Percentiles rank a stretch among this genome's conserved stretches.
Conservation (phyloP, 768 basidiomycete genomes). For the Mycena latifolia region DNA sequence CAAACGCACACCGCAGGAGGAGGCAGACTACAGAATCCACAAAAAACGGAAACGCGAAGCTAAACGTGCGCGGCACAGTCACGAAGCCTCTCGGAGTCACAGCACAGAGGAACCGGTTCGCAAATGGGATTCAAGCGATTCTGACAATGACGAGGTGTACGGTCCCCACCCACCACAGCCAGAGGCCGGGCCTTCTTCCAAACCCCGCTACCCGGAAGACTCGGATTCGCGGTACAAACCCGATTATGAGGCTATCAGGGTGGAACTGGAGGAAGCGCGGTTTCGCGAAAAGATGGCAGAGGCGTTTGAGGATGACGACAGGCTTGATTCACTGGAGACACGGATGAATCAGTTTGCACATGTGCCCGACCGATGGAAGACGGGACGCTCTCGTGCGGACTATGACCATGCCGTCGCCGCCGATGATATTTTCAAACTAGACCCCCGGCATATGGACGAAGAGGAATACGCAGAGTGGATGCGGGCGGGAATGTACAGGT, state of each 20-base stretch:
- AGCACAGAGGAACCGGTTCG: conserved; percentile 42
- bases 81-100: conserved; percentile 11
- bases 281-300: conserved; percentile 83
- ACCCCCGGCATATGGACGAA: conserved; percentile 75
- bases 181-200: conserved; percentile 26
- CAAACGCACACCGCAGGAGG: conserved; percentile 75
- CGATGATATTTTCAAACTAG: conserved; percentile 57
- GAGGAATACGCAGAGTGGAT: conserved; percentile 93
- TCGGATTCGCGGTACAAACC: conserved; percentile 45
- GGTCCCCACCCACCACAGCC: conserved; percentile 38
- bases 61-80: conserved; percentile 40
- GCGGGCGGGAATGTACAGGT: conserved; percentile 88
- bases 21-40: conserved; percentile 56
- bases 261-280: conserved; percentile 70
- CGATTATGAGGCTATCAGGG: conserved; percentile 62
- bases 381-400: conserved; percentile 39
- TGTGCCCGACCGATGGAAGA: conserved; percentile 79
- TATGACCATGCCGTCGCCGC: conserved; percentile 41
- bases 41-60: conserved; percentile 48
- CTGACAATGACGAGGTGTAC: conserved; percentile 46
- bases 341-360: conserved; percentile 77
- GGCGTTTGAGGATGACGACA: conserved; percentile 80
- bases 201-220: conserved; percentile 36
- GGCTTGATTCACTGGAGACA: conserved; percentile 72
- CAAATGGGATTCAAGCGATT: conserved; percentile 66